These are phyloP conservation scores for Paradendryphiella salina DNA, from an alignment of 2,329 filamentous ascomycete genomes.

Conservation along the genomic window DNA sequence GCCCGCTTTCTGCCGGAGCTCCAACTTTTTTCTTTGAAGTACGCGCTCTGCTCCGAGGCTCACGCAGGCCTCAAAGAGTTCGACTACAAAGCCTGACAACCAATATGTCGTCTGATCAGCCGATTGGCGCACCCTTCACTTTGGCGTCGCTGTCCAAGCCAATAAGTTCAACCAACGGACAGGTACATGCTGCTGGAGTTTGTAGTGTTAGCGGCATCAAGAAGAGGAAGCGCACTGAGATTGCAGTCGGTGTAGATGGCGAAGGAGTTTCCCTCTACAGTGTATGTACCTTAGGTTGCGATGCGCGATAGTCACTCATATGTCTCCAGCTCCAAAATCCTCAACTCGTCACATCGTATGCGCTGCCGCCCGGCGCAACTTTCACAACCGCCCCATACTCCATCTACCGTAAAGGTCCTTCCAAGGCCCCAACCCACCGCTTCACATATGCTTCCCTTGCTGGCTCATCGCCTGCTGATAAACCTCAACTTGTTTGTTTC, in stretches of 20 bases:
- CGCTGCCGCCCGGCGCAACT: conserved; percentile 61
- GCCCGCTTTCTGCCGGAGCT: conserved; percentile 26
- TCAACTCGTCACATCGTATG: conserved; percentile 63
- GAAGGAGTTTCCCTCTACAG: conserved; percentile 66
- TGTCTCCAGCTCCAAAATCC: conserved; percentile 60
- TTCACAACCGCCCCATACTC: conserved; percentile 63
- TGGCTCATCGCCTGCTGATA: conserved; percentile 51
- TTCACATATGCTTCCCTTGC: conserved; percentile 60
- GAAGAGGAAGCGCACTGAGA: conserved; percentile 65
- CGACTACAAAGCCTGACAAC: conserved; percentile 31
- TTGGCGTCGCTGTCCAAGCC: conserved; percentile 52
- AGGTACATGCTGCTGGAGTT: conserved; percentile 52
- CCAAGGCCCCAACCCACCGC: conserved; percentile 52
- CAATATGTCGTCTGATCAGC: conserved; percentile 42
- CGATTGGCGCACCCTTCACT: conserved; percentile 47
- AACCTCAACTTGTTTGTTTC: conserved; percentile 59
- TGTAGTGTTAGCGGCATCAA: conserved; percentile 58
- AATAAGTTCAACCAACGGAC: conserved; percentile 47
- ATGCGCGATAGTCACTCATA: conserved; percentile 19
- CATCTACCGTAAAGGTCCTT: conserved; percentile 56
- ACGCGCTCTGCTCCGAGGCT: conserved; percentile 24
- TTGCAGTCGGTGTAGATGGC: conserved; percentile 62
- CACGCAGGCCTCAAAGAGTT: conserved; percentile 25
- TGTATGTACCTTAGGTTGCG: conserved; percentile 46
- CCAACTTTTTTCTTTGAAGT: conserved; percentile 32